Evolutionary conservation across 768 basidiomycete genomes (phyloP), one percentile per base, ranked within the genome.

Genomic region (Termitomyces titanicus): DNA sequence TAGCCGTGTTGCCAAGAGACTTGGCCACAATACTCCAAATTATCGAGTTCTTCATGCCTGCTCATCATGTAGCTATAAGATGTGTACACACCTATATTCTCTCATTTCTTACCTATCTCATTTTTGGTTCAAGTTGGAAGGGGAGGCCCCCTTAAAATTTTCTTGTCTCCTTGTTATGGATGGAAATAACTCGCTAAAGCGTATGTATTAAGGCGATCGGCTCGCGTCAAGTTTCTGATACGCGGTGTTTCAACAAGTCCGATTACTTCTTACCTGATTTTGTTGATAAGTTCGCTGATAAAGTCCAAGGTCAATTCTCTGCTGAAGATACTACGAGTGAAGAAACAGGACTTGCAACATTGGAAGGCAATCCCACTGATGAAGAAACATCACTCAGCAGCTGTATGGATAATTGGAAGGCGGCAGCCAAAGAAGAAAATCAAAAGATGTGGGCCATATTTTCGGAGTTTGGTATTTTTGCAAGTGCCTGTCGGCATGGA

Each of bases 21-120:
- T 79, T 17, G 64, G 65, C 0, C 60, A 65, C 0, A 60, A 72
- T 47, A 38, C 47, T 0, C 64, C 66, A 0, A 40, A 74, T 31
- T 79, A 73, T 71, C 56, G 66, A 2, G 66, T 70, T 3, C 27
- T 60, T 33, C 65, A 76, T 51, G 59, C 66, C 0, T 79, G 76
- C 57, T 68, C 70, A 0, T 54, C 73, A 0, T 78, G 77, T 56
- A 53, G 54, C 17, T 74, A 76, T 47, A 60, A 70, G 65, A 66
- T 74, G 50, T 9, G 47, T 17, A 6, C 15, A 17, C 15, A 25
- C 2, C 15, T 17, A n/a, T 40, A 27, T 44, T n/a, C 11, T 11
- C 15, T 47, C 13, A 29, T 29, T 29, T 29, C 29, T 29, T 43
- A 25, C 7, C 7, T 25, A 15, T 43, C 13, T 27, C 8, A 27